A percentile compares a stretch with the other conserved stretches of the same genome.
Evolutionary conservation across 2,329 filamentous ascomycete species (phyloP).

Genomic region (Exophiala sp.): DNA sequence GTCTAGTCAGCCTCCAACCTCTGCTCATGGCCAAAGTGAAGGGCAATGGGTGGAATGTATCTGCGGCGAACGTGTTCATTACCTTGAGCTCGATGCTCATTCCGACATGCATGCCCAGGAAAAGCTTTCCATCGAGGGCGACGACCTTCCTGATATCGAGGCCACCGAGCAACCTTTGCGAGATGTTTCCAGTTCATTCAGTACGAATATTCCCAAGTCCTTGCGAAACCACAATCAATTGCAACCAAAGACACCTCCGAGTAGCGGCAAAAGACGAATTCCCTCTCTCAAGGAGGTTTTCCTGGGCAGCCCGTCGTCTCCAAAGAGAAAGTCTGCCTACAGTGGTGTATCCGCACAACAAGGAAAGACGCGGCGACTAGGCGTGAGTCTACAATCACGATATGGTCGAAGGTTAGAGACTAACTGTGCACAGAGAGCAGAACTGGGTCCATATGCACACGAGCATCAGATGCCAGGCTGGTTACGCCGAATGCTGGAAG

Average conservation of each 20-base stretch:
- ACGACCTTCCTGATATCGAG: slow-evolving; percentile 33
- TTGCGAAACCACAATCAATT: slow-evolving; percentile 30
- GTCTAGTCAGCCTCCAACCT: neutral
- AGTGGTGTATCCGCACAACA: slow-evolving; percentile 31
- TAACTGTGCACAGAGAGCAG: slow-evolving; percentile 41
- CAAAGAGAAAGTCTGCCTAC: slow-evolving; percentile 14
- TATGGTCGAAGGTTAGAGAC: neutral
- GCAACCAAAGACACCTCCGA: slow-evolving; percentile 13
- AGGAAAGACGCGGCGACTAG: slow-evolving; percentile 30
- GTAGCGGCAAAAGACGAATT: slow-evolving; percentile 17
- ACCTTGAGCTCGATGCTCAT: slow-evolving; percentile 56
- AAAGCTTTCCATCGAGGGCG: slow-evolving; percentile 41
- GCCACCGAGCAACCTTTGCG: slow-evolving; percentile 9
- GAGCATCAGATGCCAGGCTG: slow-evolving; percentile 72
- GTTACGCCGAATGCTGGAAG: slow-evolving; percentile 61
- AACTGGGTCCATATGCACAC: slow-evolving; percentile 68
- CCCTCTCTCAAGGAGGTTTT: slow-evolving; percentile 28
- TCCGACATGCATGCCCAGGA: slow-evolving; percentile 58
- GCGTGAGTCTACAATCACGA: slow-evolving; percentile 7
- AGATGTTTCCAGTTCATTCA: slow-evolving; percentile 23
- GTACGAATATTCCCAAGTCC: slow-evolving; percentile 23
- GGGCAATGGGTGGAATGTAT: slow-evolving; percentile 20
- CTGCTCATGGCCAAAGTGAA: neutral
- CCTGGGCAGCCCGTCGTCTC: slow-evolving; percentile 17
- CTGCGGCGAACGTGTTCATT: slow-evolving; percentile 58